Base-by-base conservation (phyloP, 2,329 filamentous ascomycete species). In the Pseudocercospora vitis region DNA sequence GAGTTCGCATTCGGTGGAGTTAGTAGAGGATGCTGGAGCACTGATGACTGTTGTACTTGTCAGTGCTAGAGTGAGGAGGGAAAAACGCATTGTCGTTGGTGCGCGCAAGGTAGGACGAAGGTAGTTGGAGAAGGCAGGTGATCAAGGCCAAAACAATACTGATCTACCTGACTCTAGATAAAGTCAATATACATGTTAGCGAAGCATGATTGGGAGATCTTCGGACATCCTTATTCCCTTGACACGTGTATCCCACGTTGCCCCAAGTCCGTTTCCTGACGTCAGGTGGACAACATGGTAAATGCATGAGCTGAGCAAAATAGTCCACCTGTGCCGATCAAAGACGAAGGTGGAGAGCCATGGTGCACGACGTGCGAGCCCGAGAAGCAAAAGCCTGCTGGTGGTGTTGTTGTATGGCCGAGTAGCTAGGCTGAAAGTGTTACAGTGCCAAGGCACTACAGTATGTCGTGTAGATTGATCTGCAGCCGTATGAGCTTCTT, bases 361-460 rank as follows among this genome's bases (percentile, higher is more conserved):
- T n/a, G n/a, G n/a, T n/a, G n/a, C n/a, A n/a, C n/a, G 14, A 7
- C 4, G 33, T 7, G 9, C 9, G 16, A 37, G 33, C 19, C 33
- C n/a, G 33, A 37, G 33, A 37, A 37, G 33, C 33, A 37, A 19
- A 16, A 16, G 16, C 33, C 9, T 16, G 33, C 33, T 16, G 16
- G 19, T 3, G 16, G 8, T 37, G 9, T 37, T 37, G n/a, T 37
- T n/a, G 33, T 37, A 16, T 37, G 19, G 19, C 33, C 33, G 33
- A 37, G 16, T 37, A 29, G n/a, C 19, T 37, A n/a, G n/a, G 33
- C 33, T 37, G 19, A 37, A 37, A 16, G 33, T 37, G 16, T n/a
- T n/a, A n/a, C n/a, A n/a, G 33, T 18, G 33, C 33, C 33, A 37
- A 37, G 33, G 33, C 33, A 37, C 33, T n/a, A n/a, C n/a, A n/a